phyloP scores from a whole-genome alignment of 768 basidiomycete species.

The Calocera viscosa region DNA sequence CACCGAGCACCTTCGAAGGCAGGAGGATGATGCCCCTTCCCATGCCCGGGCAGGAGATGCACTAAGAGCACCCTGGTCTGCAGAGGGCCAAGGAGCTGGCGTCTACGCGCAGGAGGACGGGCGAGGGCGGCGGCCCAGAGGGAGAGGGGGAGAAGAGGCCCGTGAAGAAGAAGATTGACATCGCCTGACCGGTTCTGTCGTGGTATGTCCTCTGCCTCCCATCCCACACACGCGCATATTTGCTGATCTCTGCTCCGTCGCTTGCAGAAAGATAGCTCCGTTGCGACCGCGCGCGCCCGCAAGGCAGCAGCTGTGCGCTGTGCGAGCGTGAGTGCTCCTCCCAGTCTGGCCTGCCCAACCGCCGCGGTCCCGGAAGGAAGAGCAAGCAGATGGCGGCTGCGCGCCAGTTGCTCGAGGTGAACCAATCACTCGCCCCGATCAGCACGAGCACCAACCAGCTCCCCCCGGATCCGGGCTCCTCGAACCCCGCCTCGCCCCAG shows the following conservation, averaged over 20 bases:
- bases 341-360: conserved; percentile 1
- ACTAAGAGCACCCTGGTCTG: too few species aligned
- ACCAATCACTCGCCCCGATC: too few species aligned
- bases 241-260: not conserved
- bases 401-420: too few species aligned
- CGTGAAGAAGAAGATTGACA: not conserved
- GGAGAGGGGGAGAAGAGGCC: not conserved
- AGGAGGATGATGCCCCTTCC: not conserved
- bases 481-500: too few species aligned
- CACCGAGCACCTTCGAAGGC: not conserved
- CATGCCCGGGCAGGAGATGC: too few species aligned
- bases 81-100: not conserved
- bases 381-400: not conserved
- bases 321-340: not conserved
- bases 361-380: not conserved
- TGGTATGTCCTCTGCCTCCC: not conserved
- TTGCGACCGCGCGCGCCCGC: not conserved
- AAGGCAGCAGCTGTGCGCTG: not conserved
- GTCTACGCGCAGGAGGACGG: not conserved
- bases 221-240: not conserved
- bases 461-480: too few species aligned
- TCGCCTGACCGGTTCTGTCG: not conserved
- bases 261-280: not conserved
- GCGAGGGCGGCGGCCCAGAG: not conserved
- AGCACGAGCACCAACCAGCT: too few species aligned